Conservation (phyloP, 169 alveolate genomes). For the Theileria annulata region DNA sequence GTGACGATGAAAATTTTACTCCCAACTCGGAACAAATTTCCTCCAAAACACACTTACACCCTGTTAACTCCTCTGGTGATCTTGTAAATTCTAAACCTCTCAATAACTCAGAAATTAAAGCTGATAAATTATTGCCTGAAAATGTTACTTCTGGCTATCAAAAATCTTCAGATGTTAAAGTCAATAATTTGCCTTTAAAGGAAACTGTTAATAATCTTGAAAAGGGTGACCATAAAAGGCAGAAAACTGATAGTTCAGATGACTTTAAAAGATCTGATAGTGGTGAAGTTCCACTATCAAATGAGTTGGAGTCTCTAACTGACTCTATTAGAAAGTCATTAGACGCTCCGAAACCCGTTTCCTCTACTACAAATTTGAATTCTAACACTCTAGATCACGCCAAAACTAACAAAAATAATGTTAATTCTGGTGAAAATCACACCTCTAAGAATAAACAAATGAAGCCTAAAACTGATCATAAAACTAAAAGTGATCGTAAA, state of each 20-base stretch:
- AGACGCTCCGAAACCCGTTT: neutral
- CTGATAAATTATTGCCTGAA: neutral
- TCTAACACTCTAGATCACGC: conserved; percentile 13
- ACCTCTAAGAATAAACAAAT: neutral
- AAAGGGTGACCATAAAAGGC: neutral
- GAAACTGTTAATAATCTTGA: neutral
- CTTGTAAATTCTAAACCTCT: neutral
- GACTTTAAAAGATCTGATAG: neutral
- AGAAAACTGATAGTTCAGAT: neutral
- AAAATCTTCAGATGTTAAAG: no score
- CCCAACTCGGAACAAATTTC: neutral
- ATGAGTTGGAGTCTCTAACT: neutral
- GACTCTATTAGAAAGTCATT: neutral
- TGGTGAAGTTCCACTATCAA: neutral
- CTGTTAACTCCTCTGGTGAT: neutral
- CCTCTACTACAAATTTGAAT: conserved; percentile 2
- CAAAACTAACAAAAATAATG: neutral
- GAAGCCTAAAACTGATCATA: neutral
- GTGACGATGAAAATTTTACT: neutral
- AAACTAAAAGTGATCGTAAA: neutral
- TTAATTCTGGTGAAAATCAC: neutral
- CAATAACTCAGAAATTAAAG: neutral
- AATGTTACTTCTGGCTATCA: no score
- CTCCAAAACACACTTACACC: neutral
- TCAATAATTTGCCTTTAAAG: neutral